phyloP scores from a whole-genome alignment of 2,329 filamentous ascomycete genomes.

The Fonsecaea nubica region DNA sequence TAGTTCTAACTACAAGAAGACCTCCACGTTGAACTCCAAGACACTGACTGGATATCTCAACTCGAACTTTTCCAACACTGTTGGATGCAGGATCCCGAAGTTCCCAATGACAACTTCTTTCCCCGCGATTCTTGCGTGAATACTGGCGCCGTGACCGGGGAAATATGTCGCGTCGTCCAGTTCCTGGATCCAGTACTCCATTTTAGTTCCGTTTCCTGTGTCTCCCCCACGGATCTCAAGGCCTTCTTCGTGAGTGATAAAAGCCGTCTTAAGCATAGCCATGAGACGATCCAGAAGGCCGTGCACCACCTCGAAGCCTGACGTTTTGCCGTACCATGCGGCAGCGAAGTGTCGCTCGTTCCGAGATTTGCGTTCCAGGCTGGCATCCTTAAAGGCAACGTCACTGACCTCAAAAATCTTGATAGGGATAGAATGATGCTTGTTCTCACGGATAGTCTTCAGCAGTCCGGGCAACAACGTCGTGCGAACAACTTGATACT shows the following conservation, averaged over 20 bases:
- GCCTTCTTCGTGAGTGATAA: slow-evolving; percentile 77
- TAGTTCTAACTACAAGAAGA: slow-evolving; percentile 70
- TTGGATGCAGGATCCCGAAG: slow-evolving; percentile 93
- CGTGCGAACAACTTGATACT: slow-evolving; percentile 93
- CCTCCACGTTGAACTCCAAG: slow-evolving; percentile 91
- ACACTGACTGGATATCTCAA: slow-evolving; percentile 92
- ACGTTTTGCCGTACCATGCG: slow-evolving; percentile 91
- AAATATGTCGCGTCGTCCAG: slow-evolving; percentile 92
- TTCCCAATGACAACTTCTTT: slow-evolving; percentile 80
- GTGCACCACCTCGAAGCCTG: slow-evolving; percentile 94
- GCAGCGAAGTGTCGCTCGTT: slow-evolving; percentile 98
- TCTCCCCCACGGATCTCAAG: slow-evolving; percentile 55
- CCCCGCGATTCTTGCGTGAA: slow-evolving; percentile 76
- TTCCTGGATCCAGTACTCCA: slow-evolving; percentile 93
- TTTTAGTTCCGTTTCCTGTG: slow-evolving; percentile 59
- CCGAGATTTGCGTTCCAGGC: slow-evolving; percentile 80
- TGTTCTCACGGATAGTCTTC: slow-evolving; percentile 94
- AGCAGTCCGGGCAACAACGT: slow-evolving; percentile 83
- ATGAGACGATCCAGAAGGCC: slow-evolving; percentile 90
- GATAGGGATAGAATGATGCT: slow-evolving; percentile 84
- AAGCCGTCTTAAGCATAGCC: slow-evolving; percentile 85
- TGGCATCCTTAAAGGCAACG: slow-evolving; percentile 86
- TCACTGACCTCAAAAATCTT: slow-evolving; percentile 92
- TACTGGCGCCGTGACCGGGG: slow-evolving; percentile 82
- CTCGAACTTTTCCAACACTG: slow-evolving; percentile 91